phyloP scores from a whole-genome alignment of 371 early-diverging fungal species.

The Actinomucor elegans region DNA sequence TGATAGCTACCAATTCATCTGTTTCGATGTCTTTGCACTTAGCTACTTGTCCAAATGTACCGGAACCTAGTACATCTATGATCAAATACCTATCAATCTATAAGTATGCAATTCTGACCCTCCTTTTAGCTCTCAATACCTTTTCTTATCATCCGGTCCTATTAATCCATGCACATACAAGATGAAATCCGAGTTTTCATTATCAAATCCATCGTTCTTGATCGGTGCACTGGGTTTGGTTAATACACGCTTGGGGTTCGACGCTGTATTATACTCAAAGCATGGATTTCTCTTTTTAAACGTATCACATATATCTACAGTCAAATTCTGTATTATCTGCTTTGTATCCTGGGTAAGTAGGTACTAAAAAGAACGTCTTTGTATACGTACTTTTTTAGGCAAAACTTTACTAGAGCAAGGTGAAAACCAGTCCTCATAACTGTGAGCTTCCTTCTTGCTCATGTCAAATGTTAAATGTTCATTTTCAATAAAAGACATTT shows the following conservation, averaged over 20 bases:
- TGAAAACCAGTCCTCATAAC: not conserved
- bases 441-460: not conserved
- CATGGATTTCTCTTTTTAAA: constrained; percentile 74
- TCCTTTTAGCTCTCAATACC: too few species aligned
- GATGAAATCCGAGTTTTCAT: constrained; percentile 91
- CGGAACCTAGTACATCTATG: constrained; percentile 89
- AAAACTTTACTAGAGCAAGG: not conserved
- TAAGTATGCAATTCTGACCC: not conserved
- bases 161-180: constrained; percentile 88
- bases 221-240: constrained; percentile 87
- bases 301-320: constrained; percentile 62
- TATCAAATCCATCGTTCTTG: constrained; percentile 91
- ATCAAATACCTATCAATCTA: constrained; percentile 80
- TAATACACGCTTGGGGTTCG: constrained; percentile 89
- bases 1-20: constrained; percentile 89
- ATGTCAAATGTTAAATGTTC: not conserved
- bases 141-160: constrained; percentile 2
- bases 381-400: not conserved
- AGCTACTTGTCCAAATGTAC: constrained; percentile 98
- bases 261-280: constrained; percentile 70
- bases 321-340: constrained; percentile 34
- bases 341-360: not conserved
- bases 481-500: not conserved
- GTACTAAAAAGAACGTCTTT: not conserved
- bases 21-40: constrained; percentile 88